Evolutionary conservation across 805 yeast species (phyloP).

Genomic region (Zygosaccharomyces bisporus): DNA sequence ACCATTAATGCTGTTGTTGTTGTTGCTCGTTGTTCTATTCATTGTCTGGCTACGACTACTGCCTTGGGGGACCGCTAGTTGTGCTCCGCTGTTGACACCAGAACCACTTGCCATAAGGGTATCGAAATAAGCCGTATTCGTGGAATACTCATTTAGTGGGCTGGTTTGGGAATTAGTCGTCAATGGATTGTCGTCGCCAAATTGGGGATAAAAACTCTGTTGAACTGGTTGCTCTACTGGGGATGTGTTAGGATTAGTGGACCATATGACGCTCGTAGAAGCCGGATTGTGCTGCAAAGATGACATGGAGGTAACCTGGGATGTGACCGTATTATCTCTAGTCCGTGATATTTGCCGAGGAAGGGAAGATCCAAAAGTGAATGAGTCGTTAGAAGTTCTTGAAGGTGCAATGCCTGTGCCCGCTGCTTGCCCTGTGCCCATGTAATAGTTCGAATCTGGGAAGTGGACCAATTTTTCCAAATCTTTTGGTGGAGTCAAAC

Average conservation of each 20-base stretch:
- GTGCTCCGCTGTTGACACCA: constrained; percentile 4
- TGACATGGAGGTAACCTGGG: constrained; percentile 37
- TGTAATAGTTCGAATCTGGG: constrained; percentile 27
- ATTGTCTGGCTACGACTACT: not conserved
- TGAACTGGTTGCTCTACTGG: constrained; percentile 21
- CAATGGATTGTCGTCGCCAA: constrained; percentile 3
- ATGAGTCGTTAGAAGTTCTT: constrained; percentile 34
- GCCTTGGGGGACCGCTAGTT: constrained; percentile 1
- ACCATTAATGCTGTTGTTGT: constrained; percentile 3
- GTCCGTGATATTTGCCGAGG: constrained; percentile 31
- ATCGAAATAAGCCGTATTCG: constrained; percentile 25
- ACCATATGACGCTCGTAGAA: constrained; percentile 29
- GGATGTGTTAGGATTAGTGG: constrained; percentile 19
- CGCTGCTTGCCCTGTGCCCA: constrained; percentile 5
- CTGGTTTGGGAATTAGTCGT: constrained; percentile 14
- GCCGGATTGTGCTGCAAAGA: constrained; percentile 22
- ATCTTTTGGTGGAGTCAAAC: constrained; percentile 32
- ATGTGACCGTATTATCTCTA: constrained; percentile 35
- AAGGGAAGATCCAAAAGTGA: constrained; percentile 17
- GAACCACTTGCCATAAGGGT: constrained; percentile 12
- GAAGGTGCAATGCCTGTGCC: constrained; percentile 16
- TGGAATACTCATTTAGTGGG: constrained; percentile 21
- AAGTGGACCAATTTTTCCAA: constrained; percentile 27
- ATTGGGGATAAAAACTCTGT: constrained; percentile 18
- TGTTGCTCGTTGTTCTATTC: not conserved